Percentiles rank a stretch among this genome's conserved stretches.
phyloP scores from a whole-genome alignment of 2,329 filamentous ascomycete genomes.

The Verticillium albo-atrum region DNA sequence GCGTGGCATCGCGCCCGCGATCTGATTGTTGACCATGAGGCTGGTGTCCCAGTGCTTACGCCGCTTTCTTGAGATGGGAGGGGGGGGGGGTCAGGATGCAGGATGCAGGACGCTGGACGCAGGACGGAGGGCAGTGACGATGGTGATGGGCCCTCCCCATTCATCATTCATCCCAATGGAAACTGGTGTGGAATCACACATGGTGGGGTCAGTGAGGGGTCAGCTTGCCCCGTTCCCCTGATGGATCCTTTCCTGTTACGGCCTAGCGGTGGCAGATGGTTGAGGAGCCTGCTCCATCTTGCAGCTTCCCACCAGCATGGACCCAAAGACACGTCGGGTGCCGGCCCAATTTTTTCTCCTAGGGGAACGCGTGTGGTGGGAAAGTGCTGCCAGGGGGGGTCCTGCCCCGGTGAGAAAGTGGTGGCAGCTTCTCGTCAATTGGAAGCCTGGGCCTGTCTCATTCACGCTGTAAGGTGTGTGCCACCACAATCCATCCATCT shows the following conservation, averaged over 20 bases:
- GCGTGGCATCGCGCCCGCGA: not conserved
- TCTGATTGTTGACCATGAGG: not conserved
- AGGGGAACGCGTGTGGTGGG: conserved; percentile 2
- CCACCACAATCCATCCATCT: not conserved
- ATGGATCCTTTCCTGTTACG: conserved; percentile 16
- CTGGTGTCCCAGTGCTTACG: no score
- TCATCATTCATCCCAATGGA: not conserved
- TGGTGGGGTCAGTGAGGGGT: not conserved
- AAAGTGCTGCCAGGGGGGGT: not conserved
- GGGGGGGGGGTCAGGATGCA: no score
- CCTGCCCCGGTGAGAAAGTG: not conserved
- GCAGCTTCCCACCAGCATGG: conserved; percentile 12
- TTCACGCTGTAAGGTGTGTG: not conserved
- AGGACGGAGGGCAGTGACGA: not conserved
- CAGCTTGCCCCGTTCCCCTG: not conserved
- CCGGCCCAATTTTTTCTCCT: conserved; percentile 4
- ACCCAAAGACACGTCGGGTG: conserved; percentile 3
- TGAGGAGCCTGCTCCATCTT: conserved; percentile 27
- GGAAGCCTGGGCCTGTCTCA: not conserved
- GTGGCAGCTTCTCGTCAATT: not conserved
- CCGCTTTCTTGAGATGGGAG: no score
- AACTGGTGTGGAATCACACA: not conserved
- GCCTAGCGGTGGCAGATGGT: conserved; percentile 35
- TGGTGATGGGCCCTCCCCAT: not conserved
- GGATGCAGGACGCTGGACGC: not conserved